Conservation (phyloP, 1,284 basidiomycete species). For the Kwoniella shivajii region DNA sequence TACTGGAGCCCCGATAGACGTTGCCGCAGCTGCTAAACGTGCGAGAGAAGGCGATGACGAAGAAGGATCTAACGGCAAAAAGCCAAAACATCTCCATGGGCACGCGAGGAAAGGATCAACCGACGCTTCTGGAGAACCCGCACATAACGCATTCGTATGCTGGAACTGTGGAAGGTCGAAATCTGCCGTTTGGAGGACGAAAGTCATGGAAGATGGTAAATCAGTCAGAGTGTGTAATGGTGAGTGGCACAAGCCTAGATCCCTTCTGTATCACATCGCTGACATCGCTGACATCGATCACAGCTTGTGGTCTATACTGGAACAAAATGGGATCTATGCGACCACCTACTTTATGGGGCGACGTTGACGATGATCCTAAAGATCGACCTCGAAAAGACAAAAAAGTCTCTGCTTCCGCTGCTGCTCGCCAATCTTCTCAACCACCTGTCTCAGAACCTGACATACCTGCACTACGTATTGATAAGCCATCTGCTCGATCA, state of each 20-base stretch:
- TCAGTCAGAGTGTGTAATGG: slow-evolving; percentile 50
- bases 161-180: slow-evolving; percentile 50
- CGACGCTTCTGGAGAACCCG: slow-evolving; percentile 4
- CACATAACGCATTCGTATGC: slow-evolving; percentile 30
- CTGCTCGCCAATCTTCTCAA: not conserved
- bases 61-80: slow-evolving; percentile 8
- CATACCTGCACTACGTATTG: slow-evolving; percentile 11
- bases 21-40: slow-evolving; percentile 15
- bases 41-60: slow-evolving; percentile 16
- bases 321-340: slow-evolving; percentile 49
- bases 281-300: no score
- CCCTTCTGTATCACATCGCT: not conserved
- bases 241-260: no score
- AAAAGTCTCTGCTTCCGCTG: not conserved
- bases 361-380: slow-evolving; percentile 37
- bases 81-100: slow-evolving; percentile 9
- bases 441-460: slow-evolving; percentile 17
- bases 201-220: slow-evolving; percentile 42
- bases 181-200: slow-evolving; percentile 49
- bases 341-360: slow-evolving; percentile 46
- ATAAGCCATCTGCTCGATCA: slow-evolving; percentile 7
- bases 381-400: slow-evolving; percentile 14
- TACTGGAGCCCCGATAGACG: slow-evolving; percentile 27
- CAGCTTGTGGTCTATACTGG: slow-evolving; percentile 53
- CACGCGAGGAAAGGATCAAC: slow-evolving; percentile 11